Base-by-base conservation (phyloP, 208 protist species). In the Crithidia expoeki region DNA sequence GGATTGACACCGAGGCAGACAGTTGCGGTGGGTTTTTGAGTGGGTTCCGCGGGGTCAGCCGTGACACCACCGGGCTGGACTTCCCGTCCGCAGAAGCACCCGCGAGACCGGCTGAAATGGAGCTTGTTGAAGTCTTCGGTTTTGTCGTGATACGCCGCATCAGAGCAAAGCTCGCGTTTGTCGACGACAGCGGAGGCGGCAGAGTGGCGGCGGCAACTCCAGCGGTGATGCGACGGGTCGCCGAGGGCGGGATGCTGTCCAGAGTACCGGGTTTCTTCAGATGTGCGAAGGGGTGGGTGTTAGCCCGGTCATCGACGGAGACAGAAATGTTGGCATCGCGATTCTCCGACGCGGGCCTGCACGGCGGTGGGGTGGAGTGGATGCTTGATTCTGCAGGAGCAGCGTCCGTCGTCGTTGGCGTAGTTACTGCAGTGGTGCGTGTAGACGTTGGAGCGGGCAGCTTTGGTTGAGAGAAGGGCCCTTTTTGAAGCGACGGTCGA, bases 61-160 rank as follows among this genome's bases (percentile, higher is more conserved):
- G 51, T 17, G 30, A 36, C 51, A 47, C 42, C 42, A 47, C 42
- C 12, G 42, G 42, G 16, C 12, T 17, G 12, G 9, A 3, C 16
- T 47, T 47, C 12, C 4, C 42, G 12, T 47, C 42, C 4, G 12
- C 42, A 3, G 42, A 9, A 5, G 33, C 58, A 4, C 27, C 36
- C 16, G 58, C n/a, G n/a, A n/a, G n/a, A n/a, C n/a, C n/a, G n/a
- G n/a, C 33, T 3, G 40, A 2, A 25, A 14, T 11, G 0, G 40
- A 36, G 38, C 5, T 34, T 5, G 50, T 34, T 9, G 46, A 28
- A 6, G 23, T 19, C 46, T 32, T 42, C 46, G 60, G 60, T 19
- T 42, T 52, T n/a, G n/a, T 33, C 2, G 27, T 32, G 11, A 66
- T 46, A 16, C 60, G 60, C 2, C 21, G 60, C 60, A 66, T 66